Percentiles rank a stretch among this genome's conserved stretches.
phyloP scores from a whole-genome alignment of 2,329 filamentous ascomycete genomes.

The Colletotrichum sp. region DNA sequence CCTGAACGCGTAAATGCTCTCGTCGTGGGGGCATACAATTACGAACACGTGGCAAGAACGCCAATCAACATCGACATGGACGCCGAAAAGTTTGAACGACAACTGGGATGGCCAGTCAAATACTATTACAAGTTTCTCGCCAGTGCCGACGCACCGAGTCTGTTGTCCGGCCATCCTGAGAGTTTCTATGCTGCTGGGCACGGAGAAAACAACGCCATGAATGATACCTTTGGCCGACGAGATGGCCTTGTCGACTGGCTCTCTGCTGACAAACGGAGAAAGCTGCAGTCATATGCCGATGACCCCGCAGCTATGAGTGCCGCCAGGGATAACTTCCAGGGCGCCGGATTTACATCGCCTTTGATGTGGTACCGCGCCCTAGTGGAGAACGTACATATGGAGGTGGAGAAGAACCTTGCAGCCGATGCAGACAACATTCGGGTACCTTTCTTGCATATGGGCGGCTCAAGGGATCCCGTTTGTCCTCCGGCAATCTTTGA shows the following conservation, averaged over 20 bases:
- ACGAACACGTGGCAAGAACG: background rate
- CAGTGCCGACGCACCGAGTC: background rate
- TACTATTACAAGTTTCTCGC: background rate
- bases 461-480: background rate
- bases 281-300: background rate
- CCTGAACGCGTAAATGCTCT: background rate
- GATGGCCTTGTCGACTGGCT: background rate
- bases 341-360: background rate
- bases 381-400: background rate
- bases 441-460: background rate
- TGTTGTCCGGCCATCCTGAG: background rate
- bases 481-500: background rate
- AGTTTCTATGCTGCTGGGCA: background rate
- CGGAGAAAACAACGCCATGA: background rate
- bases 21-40: background rate
- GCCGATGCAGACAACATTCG: background rate
- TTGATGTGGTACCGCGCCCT: background rate
- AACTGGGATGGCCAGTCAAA: background rate
- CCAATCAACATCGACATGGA: background rate
- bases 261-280: background rate
- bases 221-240: background rate
- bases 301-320: background rate
- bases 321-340: background rate
- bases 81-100: background rate
- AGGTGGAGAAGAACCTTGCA: background rate